Evolutionary conservation across 345 rosid genomes (phyloP).

Genomic region (Jatropha curcas): DNA sequence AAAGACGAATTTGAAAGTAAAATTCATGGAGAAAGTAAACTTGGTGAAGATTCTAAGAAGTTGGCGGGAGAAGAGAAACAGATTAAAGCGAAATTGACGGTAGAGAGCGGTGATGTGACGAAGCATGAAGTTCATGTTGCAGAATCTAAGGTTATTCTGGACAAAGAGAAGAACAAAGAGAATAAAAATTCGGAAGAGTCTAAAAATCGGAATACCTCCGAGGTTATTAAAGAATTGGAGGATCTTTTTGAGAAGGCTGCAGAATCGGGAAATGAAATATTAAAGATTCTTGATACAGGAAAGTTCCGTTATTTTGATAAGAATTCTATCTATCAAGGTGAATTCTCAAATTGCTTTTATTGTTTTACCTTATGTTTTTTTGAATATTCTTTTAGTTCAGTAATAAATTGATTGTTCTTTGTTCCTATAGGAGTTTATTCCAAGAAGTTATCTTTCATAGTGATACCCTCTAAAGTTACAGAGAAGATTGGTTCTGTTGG

Average conservation of each 20-base stretch:
- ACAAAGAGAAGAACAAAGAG: constrained; percentile 19
- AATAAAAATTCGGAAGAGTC: constrained; percentile 13
- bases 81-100: background rate
- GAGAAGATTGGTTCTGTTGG: constrained; percentile 22
- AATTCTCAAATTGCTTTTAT: background rate
- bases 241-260: constrained; percentile 41
- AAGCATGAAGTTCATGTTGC: constrained; percentile 1
- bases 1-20: background rate
- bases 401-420: background rate
- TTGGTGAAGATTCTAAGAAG: background rate
- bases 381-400: background rate
- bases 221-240: constrained; percentile 38
- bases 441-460: constrained; percentile 28
- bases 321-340: constrained; percentile 35
- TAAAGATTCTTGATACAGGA: constrained; percentile 40
- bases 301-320: constrained; percentile 39
- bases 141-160: constrained; percentile 20
- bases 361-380: background rate
- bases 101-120: background rate
- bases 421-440: constrained; percentile 33
- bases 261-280: constrained; percentile 42
- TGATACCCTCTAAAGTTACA: background rate
- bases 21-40: background rate
- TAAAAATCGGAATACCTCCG: constrained; percentile 21
- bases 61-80: background rate